These are phyloP conservation scores for Geotrichum europaeum DNA, from an alignment of 1,139 yeast genomes.

Conservation along the genomic window DNA sequence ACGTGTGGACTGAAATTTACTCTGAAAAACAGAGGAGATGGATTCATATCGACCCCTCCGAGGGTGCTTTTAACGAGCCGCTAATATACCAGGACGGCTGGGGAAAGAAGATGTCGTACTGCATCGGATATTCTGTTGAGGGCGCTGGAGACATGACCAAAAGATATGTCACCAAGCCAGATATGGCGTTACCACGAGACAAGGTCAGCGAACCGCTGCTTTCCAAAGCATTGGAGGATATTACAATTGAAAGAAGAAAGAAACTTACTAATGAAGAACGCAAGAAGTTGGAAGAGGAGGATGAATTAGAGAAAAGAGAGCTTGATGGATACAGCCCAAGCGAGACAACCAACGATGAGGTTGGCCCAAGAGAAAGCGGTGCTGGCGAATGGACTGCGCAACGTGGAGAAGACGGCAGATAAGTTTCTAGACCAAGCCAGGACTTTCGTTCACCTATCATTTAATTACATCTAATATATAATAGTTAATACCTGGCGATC, in stretches of 20 bases:
- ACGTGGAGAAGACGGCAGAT: conserved; percentile 69
- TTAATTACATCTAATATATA: background rate
- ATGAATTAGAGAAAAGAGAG: conserved; percentile 40
- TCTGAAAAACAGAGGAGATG: conserved; percentile 57
- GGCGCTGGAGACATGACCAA: conserved; percentile 65
- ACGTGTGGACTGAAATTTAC: conserved; percentile 87
- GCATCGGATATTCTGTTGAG: conserved; percentile 56
- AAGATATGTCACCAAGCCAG: conserved; percentile 55
- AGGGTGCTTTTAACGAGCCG: conserved; percentile 79
- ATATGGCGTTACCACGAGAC: conserved; percentile 48
- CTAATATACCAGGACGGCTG: conserved; percentile 71
- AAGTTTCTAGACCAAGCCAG: background rate
- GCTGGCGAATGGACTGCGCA: conserved; percentile 62
- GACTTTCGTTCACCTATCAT: background rate
- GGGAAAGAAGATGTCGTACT: conserved; percentile 92
- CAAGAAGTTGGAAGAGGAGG: conserved; percentile 35
- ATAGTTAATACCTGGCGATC: background rate
- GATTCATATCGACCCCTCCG: conserved; percentile 90
- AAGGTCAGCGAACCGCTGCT: conserved; percentile 43
- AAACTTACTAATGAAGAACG: conserved; percentile 33
- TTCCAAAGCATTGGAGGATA: conserved; percentile 33
- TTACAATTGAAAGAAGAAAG: conserved; percentile 40
- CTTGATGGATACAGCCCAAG: conserved; percentile 24
- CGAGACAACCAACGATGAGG: conserved; percentile 18
- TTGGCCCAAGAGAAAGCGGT: conserved; percentile 61